Evolutionary conservation across 495 filamentous ascomycete species (phyloP), one percentile per base, ranked within the genome.

Genomic region (Xylaria acuta): DNA sequence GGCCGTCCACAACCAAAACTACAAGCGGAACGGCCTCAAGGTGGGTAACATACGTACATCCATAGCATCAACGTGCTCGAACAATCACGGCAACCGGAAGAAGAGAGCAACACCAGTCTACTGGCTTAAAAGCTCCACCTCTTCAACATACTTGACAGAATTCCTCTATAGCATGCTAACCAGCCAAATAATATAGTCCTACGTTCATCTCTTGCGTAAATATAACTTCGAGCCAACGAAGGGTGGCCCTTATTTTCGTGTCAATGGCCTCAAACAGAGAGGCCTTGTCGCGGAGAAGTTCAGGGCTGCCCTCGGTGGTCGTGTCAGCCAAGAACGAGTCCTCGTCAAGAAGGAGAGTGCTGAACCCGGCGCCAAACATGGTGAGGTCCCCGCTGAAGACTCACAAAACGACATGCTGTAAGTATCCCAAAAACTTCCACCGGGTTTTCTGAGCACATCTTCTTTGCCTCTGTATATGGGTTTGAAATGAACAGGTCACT

Each of bases 141-240:
- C 16, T 45, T 36, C n/a, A 5, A 25, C 20, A 20, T 3, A 34
- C 16, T 36, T 9, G n/a, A 67, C 14, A 14, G 16, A 45, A 38
- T 38, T 2, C 20, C 7, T n/a, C 20, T 30, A 22, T 16, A 5
- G 25, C 0, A 70, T 14, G 16, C 69, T 71, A 64, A 70, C 49
- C 25, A 1, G 3, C 36, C 45, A 2, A 11, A 30, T 7, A 43
- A 32, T 34, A 9, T 45, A 70, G 83, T 92, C 91, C 43, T 94
- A 94, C 78, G 90, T 91, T 72, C 86, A 87, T 71, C 79, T 89
- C 12, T 82, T 95, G 75, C 89, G 88, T 77, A 92, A 92, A 79
- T 95, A 89, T 75, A 83, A 86, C 72, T 91, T 95, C 77, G 79
- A 86, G 41, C 90, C 92, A 64, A 94, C 92, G 67, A 85, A 88